Evolutionary conservation across 2,329 filamentous ascomycete genomes (phyloP), one percentile per base, ranked within the genome.

Genomic region (Penicillium thymicola): DNA sequence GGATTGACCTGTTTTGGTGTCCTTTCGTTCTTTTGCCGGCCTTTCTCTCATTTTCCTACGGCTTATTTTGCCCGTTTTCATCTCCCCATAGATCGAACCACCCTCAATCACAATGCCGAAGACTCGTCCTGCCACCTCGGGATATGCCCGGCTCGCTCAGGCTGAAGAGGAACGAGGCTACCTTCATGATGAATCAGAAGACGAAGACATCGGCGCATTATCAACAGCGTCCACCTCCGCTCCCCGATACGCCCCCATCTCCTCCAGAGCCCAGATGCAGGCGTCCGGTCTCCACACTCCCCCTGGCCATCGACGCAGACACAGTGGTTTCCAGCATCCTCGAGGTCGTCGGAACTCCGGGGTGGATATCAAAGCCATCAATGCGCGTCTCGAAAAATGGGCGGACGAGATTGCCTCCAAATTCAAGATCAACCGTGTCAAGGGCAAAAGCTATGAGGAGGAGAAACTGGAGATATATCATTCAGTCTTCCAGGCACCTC

Each of bases 281-380:
- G 67, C 72, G 44, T 71, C 75, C 49, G 62, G 70, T 60, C 65
- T 71, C 57, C 67, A 75, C 32, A 67, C 72, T 21, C 70, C 74
- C 16, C 71, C 77, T 56, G 73, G 72, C 48, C 69, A 75, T 58
- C 70, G 74, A 65, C 79, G 79, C 65, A 77, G 79, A 76, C 65
- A 77, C 66, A 70, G 79, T 77, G 65, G 76, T 70, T 65, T 82
- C 72, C 56, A 62, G 27, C 64, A 68, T 67, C 76, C 81, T 60
- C 81, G 85, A 50, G 76, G 79, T 59, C 81, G 86, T 62, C 89
- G 90, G 70, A 94, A 92, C 68, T 82, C 91, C 21, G 93, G 92
- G 3, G 93, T 99, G 18, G 94, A 99, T 70, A 89, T 99, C 71
- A 97, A 97, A 73, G 94, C 94, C 58, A 97, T 99, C 76, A 99